These are phyloP conservation scores for Epichloe glyceriae DNA, from an alignment of 2,329 filamentous ascomycete genomes.

Conservation along the genomic window DNA sequence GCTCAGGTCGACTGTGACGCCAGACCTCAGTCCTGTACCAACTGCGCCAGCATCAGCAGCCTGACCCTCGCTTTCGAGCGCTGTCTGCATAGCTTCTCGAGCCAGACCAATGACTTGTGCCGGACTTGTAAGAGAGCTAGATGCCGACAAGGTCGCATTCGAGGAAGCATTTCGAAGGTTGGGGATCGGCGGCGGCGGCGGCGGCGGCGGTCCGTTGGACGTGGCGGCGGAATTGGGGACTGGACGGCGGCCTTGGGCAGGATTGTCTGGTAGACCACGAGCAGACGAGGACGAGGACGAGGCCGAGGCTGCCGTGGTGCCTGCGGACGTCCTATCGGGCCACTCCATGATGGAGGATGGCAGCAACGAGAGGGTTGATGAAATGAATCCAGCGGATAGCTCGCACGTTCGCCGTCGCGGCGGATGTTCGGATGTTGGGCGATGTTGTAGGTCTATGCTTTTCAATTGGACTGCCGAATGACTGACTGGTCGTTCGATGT, in stretches of 20 bases:
- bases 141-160: constrained; percentile 34
- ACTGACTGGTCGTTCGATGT: constrained; percentile 7
- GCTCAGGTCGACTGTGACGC: constrained; percentile 67
- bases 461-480: neutral
- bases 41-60: constrained; percentile 46
- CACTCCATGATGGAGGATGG: constrained; percentile 20
- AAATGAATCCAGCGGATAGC: neutral
- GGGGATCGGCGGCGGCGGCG: constrained; percentile 33
- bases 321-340: constrained; percentile 19
- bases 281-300: constrained; percentile 14
- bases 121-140: constrained; percentile 38
- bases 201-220: constrained; percentile 27
- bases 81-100: constrained; percentile 53
- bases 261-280: constrained; percentile 28
- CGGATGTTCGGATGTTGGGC: constrained; percentile 3
- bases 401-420: constrained; percentile 4
- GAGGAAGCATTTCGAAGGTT: constrained; percentile 33
- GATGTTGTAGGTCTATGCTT: neutral
- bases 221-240: constrained; percentile 25
- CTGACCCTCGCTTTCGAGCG: constrained; percentile 53
- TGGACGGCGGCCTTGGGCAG: constrained; percentile 24
- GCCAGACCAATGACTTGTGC: constrained; percentile 53
- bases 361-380: constrained; percentile 8
- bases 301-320: constrained; percentile 11
- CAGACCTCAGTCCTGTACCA: constrained; percentile 49